phyloP scores from a whole-genome alignment of 352 stramenopile genomes.

The Pythium plurisporium region DNA sequence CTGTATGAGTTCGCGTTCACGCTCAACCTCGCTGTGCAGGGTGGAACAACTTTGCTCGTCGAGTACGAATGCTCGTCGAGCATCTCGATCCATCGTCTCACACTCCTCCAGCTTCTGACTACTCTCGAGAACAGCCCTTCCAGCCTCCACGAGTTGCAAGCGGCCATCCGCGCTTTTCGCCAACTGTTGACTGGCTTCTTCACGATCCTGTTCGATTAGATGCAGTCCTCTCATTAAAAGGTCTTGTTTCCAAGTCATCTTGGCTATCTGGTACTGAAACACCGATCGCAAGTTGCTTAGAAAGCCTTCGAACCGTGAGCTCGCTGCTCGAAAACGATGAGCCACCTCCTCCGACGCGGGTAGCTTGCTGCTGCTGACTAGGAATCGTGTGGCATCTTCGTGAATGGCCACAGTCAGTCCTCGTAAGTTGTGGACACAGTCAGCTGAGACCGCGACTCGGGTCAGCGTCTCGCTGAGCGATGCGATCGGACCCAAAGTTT shows the following conservation, averaged over 20 bases:
- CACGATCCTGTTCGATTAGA: slow-evolving; percentile 26
- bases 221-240: slow-evolving; percentile 15
- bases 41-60: slow-evolving; percentile 49
- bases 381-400: slow-evolving; percentile 8
- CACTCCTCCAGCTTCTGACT: slow-evolving; percentile 24
- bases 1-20: slow-evolving; percentile 50
- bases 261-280: slow-evolving; percentile 39
- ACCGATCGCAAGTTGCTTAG: slow-evolving; percentile 37
- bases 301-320: slow-evolving; percentile 45
- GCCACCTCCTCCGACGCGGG: slow-evolving; percentile 11
- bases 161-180: slow-evolving; percentile 35
- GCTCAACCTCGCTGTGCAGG: slow-evolving; percentile 55
- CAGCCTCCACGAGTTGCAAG: slow-evolving; percentile 30
- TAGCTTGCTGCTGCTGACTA: background rate
- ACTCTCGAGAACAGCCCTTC: slow-evolving; percentile 28
- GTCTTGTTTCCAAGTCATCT: slow-evolving; percentile 19
- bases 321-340: slow-evolving; percentile 18
- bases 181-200: slow-evolving; percentile 27
- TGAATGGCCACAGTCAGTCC: slow-evolving; percentile 11
- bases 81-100: slow-evolving; percentile 37
- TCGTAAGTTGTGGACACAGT: slow-evolving; percentile 10
- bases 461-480: slow-evolving; percentile 9
- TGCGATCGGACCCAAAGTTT: slow-evolving; percentile 7
- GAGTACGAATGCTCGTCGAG: slow-evolving; percentile 41
- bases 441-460: slow-evolving; percentile 2